Conservation (phyloP, 192 early-diverging fungal species). For the Backusella luteola region DNA sequence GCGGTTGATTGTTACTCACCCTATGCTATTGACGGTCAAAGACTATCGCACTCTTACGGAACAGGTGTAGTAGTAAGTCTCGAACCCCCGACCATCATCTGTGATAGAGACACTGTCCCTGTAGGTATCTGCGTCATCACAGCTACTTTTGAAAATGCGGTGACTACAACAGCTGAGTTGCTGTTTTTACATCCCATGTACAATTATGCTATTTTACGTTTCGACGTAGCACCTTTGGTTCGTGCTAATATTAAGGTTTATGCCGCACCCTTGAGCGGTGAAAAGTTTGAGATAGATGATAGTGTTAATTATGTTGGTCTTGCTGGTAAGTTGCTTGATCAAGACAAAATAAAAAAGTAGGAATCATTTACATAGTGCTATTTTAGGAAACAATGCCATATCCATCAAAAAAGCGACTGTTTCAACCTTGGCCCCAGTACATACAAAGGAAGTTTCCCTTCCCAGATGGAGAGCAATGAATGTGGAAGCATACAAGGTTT, state of each 20-base stretch:
- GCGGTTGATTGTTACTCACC: conserved; percentile 79
- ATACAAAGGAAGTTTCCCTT: conserved; percentile 60
- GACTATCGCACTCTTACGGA: conserved; percentile 60
- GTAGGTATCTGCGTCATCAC: conserved; percentile 71
- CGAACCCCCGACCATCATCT: conserved; percentile 75
- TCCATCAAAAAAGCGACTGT: conserved; percentile 59
- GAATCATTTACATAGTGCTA: no score
- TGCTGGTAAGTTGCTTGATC: conserved; percentile 28
- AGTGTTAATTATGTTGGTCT: conserved; percentile 54
- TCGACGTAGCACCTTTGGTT: conserved; percentile 67
- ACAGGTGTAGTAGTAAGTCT: conserved; percentile 77
- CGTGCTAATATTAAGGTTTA: conserved; percentile 59
- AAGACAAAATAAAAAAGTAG: not conserved
- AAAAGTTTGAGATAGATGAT: conserved; percentile 58
- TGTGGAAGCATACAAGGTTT: conserved; percentile 53
- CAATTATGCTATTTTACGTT: conserved; percentile 83
- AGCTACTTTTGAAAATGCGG: conserved; percentile 78
- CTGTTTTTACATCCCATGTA: conserved; percentile 84
- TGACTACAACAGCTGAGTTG: conserved; percentile 78
- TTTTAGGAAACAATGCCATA: conserved; percentile 40
- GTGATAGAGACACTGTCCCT: conserved; percentile 77
- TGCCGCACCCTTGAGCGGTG: conserved; percentile 52
- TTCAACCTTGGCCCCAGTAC: conserved; percentile 53
- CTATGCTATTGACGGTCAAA: conserved; percentile 71
- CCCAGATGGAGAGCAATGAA: conserved; percentile 59